Percentiles rank a stretch among this genome's conserved stretches.
Conservation (phyloP, 352 stramenopile genomes). For the Pythium dissimile region DNA sequence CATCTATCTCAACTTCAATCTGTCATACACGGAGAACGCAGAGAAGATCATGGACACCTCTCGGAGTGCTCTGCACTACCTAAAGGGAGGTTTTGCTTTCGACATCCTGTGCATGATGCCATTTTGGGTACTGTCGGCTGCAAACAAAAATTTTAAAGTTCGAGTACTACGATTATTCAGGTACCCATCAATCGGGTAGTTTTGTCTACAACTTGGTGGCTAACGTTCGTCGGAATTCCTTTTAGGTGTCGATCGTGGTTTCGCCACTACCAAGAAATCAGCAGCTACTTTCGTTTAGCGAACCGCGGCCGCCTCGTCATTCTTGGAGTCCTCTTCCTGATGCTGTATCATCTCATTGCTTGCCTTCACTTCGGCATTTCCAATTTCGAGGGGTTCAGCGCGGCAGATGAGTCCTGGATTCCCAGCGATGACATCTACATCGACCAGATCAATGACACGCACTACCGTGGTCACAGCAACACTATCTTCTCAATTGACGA, state of each 20-base stretch:
- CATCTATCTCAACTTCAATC: constrained; percentile 55
- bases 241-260: constrained; percentile 3
- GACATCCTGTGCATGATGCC: constrained; percentile 49
- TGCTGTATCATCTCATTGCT: constrained; percentile 51
- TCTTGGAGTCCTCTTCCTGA: constrained; percentile 36
- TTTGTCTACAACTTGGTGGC: not conserved
- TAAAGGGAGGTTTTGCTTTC: constrained; percentile 32
- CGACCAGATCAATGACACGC: constrained; percentile 19
- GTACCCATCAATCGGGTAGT: not conserved
- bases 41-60: constrained; percentile 52
- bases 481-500: constrained; percentile 1
- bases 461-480: not conserved
- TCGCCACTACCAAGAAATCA: constrained; percentile 23
- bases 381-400: constrained; percentile 32
- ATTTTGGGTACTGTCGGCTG: constrained; percentile 27
- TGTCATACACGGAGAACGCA: constrained; percentile 44
- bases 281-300: constrained; percentile 21
- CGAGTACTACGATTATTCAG: constrained; percentile 27
- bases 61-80: constrained; percentile 36
- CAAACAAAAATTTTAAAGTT: constrained; percentile 6
- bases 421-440: constrained; percentile 27
- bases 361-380: constrained; percentile 42
- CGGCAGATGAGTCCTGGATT: constrained; percentile 29
- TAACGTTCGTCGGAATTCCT: not conserved
- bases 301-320: constrained; percentile 34